Evolutionary conservation across 2,329 filamentous ascomycete species (phyloP).

Genomic region (Fusarium pseudocircinatum): DNA sequence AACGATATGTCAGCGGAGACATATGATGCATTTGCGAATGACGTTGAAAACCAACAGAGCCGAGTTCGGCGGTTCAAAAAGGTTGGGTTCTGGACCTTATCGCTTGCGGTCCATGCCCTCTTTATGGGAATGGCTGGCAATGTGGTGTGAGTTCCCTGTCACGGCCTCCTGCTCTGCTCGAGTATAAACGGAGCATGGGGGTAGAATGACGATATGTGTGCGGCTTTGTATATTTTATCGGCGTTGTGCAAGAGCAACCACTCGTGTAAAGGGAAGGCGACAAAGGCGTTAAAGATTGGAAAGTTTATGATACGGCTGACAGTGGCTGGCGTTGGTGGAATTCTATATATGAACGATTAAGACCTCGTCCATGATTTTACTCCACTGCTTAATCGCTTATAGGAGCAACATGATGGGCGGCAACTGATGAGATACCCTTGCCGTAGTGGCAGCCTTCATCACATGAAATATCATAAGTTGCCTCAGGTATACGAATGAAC

Average conservation of each 20-base stretch:
- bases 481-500: slow-evolving; percentile 16
- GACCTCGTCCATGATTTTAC: slow-evolving; percentile 5
- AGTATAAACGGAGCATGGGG: neutral
- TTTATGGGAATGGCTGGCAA: slow-evolving; percentile 96
- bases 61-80: slow-evolving; percentile 90
- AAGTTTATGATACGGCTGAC: neutral
- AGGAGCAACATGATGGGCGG: slow-evolving; percentile 7
- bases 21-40: slow-evolving; percentile 91
- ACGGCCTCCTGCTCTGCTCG: slow-evolving; percentile 7
- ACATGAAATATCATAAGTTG: slow-evolving; percentile 7
- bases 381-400: slow-evolving; percentile 17
- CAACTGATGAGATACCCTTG: slow-evolving; percentile 35
- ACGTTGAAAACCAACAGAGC: slow-evolving; percentile 89
- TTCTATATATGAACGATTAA: slow-evolving; percentile 11
- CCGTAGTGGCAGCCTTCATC: slow-evolving; percentile 21
- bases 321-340: slow-evolving; percentile 17
- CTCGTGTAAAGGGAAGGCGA: slow-evolving; percentile 25
- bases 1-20: slow-evolving; percentile 93
- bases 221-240: slow-evolving; percentile 26
- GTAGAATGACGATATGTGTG: slow-evolving; percentile 12
- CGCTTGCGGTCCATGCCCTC: slow-evolving; percentile 89
- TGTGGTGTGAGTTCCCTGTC: slow-evolving; percentile 55
- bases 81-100: slow-evolving; percentile 95
- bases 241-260: slow-evolving; percentile 4
- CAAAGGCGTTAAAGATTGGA: slow-evolving; percentile 33